Evolutionary conservation across 306 rosid genomes (phyloP).

Genomic region (Casuarina equisetifolia): DNA sequence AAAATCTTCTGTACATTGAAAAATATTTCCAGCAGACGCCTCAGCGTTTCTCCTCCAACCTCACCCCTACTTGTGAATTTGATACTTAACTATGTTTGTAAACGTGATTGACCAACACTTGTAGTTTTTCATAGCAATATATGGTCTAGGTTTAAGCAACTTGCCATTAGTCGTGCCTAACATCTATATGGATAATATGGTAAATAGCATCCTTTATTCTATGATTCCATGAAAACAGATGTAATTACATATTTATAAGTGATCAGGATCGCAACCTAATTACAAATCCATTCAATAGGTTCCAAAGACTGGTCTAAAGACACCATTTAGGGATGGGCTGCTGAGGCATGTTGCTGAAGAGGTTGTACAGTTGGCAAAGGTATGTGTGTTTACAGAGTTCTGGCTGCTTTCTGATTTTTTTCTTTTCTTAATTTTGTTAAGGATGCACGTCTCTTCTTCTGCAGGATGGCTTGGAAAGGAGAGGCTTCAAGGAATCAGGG

Average conservation of each 20-base stretch:
- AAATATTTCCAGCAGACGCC: neutral
- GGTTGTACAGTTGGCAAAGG: constrained; percentile 82
- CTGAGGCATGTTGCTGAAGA: constrained; percentile 92
- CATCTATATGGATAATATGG: neutral
- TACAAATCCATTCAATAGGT: constrained; percentile 49
- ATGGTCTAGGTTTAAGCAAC: neutral
- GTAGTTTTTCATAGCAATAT: neutral
- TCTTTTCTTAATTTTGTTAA: constrained; percentile 18
- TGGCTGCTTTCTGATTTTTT: constrained; percentile 3
- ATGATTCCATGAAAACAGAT: neutral
- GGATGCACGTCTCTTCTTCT: constrained; percentile 20
- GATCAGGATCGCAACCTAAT: constrained; percentile 29
- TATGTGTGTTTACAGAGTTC: constrained; percentile 26
- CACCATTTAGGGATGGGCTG: constrained; percentile 91
- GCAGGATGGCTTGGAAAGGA: constrained; percentile 92
- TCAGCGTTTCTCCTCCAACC: neutral
- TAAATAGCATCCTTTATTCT: neutral
- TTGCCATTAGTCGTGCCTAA: neutral
- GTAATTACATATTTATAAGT: neutral
- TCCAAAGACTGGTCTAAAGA: constrained; percentile 72
- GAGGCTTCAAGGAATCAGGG: constrained; percentile 91
- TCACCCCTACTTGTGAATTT: neutral
- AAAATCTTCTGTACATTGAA: neutral
- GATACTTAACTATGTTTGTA: neutral
- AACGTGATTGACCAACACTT: neutral